Percentiles rank a stretch among this genome's conserved stretches.
These are phyloP conservation scores for Schizophyllum commune DNA, from an alignment of 1,284 basidiomycete genomes.

Conservation along the genomic window DNA sequence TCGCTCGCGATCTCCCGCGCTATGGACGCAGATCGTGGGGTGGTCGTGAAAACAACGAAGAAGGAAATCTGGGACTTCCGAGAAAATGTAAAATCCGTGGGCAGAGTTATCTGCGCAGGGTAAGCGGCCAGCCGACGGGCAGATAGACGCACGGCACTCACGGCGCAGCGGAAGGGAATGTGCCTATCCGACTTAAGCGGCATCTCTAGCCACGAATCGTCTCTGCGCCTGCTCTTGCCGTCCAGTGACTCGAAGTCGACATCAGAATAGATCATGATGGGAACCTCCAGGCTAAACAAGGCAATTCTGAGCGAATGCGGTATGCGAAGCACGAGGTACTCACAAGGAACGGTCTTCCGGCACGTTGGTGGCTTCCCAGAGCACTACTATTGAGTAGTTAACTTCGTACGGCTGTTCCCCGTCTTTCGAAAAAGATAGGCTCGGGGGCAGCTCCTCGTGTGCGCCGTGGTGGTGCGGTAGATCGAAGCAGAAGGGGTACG, in stretches of 20 bases:
- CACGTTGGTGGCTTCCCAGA: conserved; percentile 51
- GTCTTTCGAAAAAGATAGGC: conserved; percentile 32
- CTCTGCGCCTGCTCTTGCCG: conserved; percentile 27
- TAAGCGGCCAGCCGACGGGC: neutral
- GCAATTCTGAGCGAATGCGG: conserved; percentile 7
- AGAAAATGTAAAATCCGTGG: conserved; percentile 48
- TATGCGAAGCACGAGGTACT: conserved; percentile 18
- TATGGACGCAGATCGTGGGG: conserved; percentile 40
- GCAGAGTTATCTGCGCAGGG: conserved; percentile 49
- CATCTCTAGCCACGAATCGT: conserved; percentile 58
- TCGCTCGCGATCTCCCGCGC: conserved; percentile 59
- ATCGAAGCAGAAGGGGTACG: conserved; percentile 51
- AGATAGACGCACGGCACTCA: conserved; percentile 21
- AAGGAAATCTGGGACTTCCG: conserved; percentile 53
- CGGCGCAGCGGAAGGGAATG: conserved; percentile 57
- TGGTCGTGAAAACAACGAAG: conserved; percentile 64
- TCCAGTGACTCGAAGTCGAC: conserved; percentile 52
- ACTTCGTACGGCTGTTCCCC: conserved; percentile 30
- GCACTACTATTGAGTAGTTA: conserved; percentile 44
- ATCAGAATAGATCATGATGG: conserved; percentile 53
- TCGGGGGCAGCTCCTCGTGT: conserved; percentile 55
- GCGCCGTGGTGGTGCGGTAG: conserved; percentile 40
- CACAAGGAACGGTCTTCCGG: conserved; percentile 40
- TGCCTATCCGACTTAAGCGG: conserved; percentile 53
- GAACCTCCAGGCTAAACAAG: conserved; percentile 47